Percentiles rank a stretch among this genome's conserved stretches.
These are phyloP conservation scores for Coelastrella sp. DNA, from an alignment of 139 green algal genomes.

Conservation along the genomic window DNA sequence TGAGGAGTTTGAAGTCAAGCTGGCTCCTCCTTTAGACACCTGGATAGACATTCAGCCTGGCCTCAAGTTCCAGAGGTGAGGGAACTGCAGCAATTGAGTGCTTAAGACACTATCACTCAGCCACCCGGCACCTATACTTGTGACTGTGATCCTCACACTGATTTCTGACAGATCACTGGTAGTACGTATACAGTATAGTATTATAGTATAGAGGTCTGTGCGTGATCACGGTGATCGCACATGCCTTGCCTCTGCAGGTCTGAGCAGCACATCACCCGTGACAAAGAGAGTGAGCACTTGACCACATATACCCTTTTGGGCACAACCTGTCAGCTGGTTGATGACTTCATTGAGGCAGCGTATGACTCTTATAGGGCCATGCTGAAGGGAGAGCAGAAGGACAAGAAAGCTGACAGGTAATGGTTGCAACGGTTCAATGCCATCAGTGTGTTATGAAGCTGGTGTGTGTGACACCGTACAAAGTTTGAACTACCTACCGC, in stretches of 20 bases:
- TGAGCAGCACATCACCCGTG: not conserved
- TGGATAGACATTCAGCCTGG: constrained; percentile 30
- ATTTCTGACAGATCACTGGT: too few relatives aligned
- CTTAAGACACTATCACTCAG: not conserved
- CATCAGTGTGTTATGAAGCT: too few relatives aligned
- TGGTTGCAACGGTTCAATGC: too few relatives aligned
- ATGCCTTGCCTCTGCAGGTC: not conserved
- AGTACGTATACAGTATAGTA: too few relatives aligned
- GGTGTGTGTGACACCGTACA: too few relatives aligned
- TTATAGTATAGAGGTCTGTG: not conserved
- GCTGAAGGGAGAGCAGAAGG: constrained; percentile 23
- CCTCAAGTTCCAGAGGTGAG: constrained; percentile 39
- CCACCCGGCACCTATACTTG: too few relatives aligned
- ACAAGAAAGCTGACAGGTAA: not conserved
- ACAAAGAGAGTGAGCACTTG: not conserved
- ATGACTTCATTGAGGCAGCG: constrained; percentile 36
- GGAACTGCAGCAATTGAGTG: too few relatives aligned
- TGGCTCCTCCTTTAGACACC: constrained; percentile 31
- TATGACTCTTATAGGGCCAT: constrained; percentile 42
- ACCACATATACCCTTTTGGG: constrained; percentile 9
- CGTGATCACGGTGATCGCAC: not conserved
- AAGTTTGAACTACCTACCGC: too few relatives aligned
- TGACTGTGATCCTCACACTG: too few relatives aligned
- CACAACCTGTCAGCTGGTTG: constrained; percentile 2
- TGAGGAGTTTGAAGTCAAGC: constrained; percentile 32